Evolutionary conservation across 2,329 filamentous ascomycete species (phyloP), one percentile per base, ranked within the genome.

Genomic region (Neospermospora avenae): DNA sequence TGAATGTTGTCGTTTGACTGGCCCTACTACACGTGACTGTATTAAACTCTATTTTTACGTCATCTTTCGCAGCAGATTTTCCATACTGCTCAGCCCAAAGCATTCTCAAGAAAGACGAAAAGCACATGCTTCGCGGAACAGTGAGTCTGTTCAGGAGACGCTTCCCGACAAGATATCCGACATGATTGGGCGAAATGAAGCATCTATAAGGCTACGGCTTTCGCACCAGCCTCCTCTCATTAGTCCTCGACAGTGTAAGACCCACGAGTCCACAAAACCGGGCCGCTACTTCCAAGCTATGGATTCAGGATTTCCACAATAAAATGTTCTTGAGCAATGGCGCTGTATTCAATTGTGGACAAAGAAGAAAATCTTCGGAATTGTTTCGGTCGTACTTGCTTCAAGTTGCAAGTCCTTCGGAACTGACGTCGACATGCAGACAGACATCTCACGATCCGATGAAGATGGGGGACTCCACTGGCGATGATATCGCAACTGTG

Each of bases 341-440:
- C 34, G 35, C 44, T 20, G 31, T 14, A 52, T 46, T 24, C 16
- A 55, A 44, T 55, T 55, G 53, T 58, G 42, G 53, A 55, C 42
- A 4, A 7, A 13, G 22, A 56, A 48, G 49, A 57, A 44, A 59
- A 41, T 39, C 48, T 41, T 57, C 59, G 59, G 59, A 55, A 61
- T 42, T 58, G 59, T 51, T 42, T 64, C 62, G 62, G 60, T 37
- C 25, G 34, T 49, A 55, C 48, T 60, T 57, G 18, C 24, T 45
- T 45, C 39, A 49, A 20, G 37, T 52, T 45, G 8, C 28, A 51
- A 44, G 22, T 31, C 24, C 24, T 37, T n/a, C 11, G 44, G 20
- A 35, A 18, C 37, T 61, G 59, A 61, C 59, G 62, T 59, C 46
- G 57, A 44, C 34, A 20, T 53, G 57, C 59, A 58, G 52, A 52